Conservation (phyloP, 805 yeast species). For the Pichia kluyveri region DNA sequence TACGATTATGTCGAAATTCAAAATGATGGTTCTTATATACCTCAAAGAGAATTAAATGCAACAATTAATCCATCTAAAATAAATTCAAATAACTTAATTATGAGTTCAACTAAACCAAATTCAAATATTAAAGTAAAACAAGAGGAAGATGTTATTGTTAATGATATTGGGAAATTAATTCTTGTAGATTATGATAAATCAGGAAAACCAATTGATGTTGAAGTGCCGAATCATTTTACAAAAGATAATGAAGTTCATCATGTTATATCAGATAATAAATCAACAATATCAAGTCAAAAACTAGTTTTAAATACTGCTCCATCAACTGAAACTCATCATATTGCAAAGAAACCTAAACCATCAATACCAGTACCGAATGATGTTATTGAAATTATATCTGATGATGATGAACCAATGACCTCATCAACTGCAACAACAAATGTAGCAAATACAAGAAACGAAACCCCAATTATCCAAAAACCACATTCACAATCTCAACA, state of each 20-base stretch:
- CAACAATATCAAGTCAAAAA: no score
- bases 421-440: not conserved
- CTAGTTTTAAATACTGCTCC: no score
- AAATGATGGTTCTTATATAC: constrained; percentile 68
- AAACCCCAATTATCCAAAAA: no score
- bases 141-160: constrained; percentile 7
- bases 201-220: not conserved
- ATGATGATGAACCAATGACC: not conserved
- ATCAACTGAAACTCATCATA: no score
- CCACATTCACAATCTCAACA: not conserved
- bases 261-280: not conserved
- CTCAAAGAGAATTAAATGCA: constrained; percentile 11
- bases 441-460: no score
- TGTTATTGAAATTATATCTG: constrained; percentile 6
- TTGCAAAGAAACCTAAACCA: not conserved
- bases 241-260: not conserved
- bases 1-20: constrained; percentile 60
- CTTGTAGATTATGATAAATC: constrained; percentile 6
- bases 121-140: constrained; percentile 2
- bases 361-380: not conserved
- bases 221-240: not conserved
- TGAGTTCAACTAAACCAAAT: not conserved
- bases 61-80: constrained; percentile 1
- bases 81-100: not conserved
- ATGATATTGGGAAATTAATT: constrained; percentile 2